These are phyloP conservation scores for Oxytropis ochrocephala DNA, from an alignment of 306 rosid genomes.

Conservation along the genomic window DNA sequence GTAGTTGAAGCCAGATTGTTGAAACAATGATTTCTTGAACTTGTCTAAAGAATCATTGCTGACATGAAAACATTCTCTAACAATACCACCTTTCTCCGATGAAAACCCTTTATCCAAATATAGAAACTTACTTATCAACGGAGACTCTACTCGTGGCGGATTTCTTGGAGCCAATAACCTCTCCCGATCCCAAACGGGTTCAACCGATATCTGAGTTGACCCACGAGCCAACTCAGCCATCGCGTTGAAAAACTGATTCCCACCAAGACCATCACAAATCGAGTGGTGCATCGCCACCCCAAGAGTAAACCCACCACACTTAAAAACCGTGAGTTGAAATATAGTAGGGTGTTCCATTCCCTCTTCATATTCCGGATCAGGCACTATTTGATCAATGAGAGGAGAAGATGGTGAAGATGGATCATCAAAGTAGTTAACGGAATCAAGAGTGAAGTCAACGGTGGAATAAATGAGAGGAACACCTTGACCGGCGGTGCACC, in stretches of 20 bases:
- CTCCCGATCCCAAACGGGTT: slow-evolving; percentile 60
- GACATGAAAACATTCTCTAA: slow-evolving; percentile 50
- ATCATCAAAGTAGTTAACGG: slow-evolving; percentile 46
- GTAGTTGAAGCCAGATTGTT: slow-evolving; percentile 49
- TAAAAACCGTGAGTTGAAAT: slow-evolving; percentile 59
- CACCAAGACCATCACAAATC: slow-evolving; percentile 76
- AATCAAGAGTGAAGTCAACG: slow-evolving; percentile 45
- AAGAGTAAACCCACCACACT: slow-evolving; percentile 71
- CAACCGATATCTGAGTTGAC: slow-evolving; percentile 11
- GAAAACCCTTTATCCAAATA: slow-evolving; percentile 36
- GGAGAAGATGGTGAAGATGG: slow-evolving; percentile 24
- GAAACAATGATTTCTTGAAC: slow-evolving; percentile 36
- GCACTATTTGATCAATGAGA: slow-evolving; percentile 52
- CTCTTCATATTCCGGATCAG: slow-evolving; percentile 45
- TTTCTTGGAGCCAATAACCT: slow-evolving; percentile 45
- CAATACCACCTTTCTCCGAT: slow-evolving; percentile 43
- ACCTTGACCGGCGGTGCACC: slow-evolving; percentile 49
- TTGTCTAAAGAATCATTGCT: slow-evolving; percentile 45
- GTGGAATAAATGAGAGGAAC: slow-evolving; percentile 53
- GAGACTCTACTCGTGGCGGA: slow-evolving; percentile 36
- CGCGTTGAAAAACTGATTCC: slow-evolving; percentile 54
- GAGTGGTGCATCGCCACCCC: slow-evolving; percentile 71
- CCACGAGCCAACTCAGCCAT: slow-evolving; percentile 84
- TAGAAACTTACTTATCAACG: slow-evolving; percentile 40
- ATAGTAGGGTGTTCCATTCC: slow-evolving; percentile 49